A percentile compares a stretch with the other conserved stretches of the same genome.
Evolutionary conservation across 2,329 filamentous ascomycete species (phyloP).

Genomic region (Coniochaeta hoffmannii): DNA sequence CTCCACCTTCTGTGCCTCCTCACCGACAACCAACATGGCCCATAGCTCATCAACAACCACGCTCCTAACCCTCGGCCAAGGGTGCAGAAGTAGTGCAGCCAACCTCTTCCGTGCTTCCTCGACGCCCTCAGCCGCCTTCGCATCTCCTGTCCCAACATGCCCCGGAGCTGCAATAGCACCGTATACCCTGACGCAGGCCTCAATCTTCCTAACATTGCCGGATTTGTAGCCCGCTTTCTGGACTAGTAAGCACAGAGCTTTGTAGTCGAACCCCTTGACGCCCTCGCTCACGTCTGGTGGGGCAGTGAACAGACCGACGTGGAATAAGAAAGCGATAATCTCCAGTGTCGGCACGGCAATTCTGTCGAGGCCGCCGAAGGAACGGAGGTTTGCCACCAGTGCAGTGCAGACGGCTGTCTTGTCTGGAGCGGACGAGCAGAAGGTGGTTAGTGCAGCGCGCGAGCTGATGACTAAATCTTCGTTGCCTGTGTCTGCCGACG

Average conservation of each 20-base stretch:
- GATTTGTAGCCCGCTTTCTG: slow-evolving; percentile 80
- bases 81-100: slow-evolving; percentile 66
- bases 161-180: slow-evolving; percentile 57
- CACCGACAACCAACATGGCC: slow-evolving; percentile 25
- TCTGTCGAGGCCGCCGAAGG: slow-evolving; percentile 46
- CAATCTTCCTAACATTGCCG: slow-evolving; percentile 72
- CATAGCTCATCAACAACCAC: slow-evolving; percentile 55
- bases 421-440: slow-evolving; percentile 36
- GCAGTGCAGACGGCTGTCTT: slow-evolving; percentile 39
- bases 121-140: slow-evolving; percentile 23
- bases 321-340: slow-evolving; percentile 68
- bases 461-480: slow-evolving; percentile 67
- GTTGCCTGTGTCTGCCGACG: slow-evolving; percentile 70
- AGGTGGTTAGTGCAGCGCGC: slow-evolving; percentile 54
- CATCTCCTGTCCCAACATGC: slow-evolving; percentile 11
- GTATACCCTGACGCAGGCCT: slow-evolving; percentile 76
- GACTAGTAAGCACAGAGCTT: slow-evolving; percentile 58
- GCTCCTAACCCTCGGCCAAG: slow-evolving; percentile 67
- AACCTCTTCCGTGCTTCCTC: slow-evolving; percentile 59
- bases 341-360: slow-evolving; percentile 71
- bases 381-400: slow-evolving; percentile 47
- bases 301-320: slow-evolving; percentile 40
- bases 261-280: slow-evolving; percentile 30
- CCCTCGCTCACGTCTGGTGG: slow-evolving; percentile 16
- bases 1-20: slow-evolving; percentile 17